phyloP scores from a whole-genome alignment of 202 grass and related monocot species.

The Dendrocalamus latiflorus region DNA sequence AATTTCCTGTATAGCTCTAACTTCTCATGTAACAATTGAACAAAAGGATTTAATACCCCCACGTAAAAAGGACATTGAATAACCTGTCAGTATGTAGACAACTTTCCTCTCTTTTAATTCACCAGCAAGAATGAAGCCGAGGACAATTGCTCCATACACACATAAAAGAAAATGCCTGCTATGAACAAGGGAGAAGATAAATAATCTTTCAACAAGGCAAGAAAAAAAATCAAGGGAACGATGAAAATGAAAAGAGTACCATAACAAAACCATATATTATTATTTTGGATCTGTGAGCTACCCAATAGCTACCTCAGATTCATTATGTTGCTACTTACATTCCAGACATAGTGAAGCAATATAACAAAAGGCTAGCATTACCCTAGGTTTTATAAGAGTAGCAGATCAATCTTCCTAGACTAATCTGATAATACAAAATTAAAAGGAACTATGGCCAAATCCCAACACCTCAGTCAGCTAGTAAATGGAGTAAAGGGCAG shows the following conservation, averaged over 20 bases:
- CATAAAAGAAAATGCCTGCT: slow-evolving; percentile 93
- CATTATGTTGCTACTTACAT: background rate
- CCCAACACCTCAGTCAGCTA: no score
- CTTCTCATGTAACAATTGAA: background rate
- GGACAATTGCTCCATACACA: slow-evolving; percentile 58
- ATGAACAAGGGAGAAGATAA: slow-evolving; percentile 3
- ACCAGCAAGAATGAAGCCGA: slow-evolving; percentile 80
- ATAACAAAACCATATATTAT: background rate
- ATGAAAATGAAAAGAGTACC: background rate
- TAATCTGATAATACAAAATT: background rate
- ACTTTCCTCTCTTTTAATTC: slow-evolving; percentile 78
- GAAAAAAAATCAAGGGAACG: background rate
- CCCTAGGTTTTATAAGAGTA: background rate
- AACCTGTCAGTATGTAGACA: slow-evolving; percentile 87
- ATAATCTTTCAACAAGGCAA: background rate
- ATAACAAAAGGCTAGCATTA: background rate
- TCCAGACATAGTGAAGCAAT: background rate
- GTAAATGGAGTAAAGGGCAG: no score
- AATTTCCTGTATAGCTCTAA: background rate
- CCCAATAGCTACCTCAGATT: background rate
- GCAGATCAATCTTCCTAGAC: background rate
- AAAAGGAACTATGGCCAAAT: background rate
- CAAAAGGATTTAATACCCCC: background rate
- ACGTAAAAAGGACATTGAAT: background rate
- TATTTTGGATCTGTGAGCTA: background rate